Evolutionary conservation across 352 stramenopile species (phyloP).

Genomic region (Pythium volutum): DNA sequence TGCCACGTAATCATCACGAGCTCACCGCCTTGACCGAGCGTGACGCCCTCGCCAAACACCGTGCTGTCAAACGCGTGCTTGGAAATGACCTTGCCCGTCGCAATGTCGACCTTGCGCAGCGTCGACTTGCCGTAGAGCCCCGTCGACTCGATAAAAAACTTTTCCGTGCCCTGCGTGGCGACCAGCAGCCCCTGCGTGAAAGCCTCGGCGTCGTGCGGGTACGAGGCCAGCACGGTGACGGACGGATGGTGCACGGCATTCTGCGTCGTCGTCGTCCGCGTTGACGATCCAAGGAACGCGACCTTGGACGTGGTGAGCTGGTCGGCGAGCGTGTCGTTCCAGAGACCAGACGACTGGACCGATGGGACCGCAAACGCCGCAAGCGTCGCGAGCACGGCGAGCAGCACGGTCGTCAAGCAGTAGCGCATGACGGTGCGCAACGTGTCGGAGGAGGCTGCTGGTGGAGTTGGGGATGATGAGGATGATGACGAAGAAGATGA

Average conservation of each 20-base stretch:
- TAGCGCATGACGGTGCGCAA: slow-evolving; percentile 4
- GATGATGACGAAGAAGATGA: neutral
- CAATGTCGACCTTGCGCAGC: slow-evolving; percentile 84
- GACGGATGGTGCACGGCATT: slow-evolving; percentile 10
- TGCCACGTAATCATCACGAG: slow-evolving; percentile 93
- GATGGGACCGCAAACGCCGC: slow-evolving; percentile 6
- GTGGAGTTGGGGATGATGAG: neutral
- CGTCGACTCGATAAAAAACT: slow-evolving; percentile 92
- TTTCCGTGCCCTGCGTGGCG: slow-evolving; percentile 40
- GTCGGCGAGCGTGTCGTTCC: neutral
- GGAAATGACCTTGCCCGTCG: slow-evolving; percentile 74
- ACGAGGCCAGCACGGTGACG: slow-evolving; percentile 64
- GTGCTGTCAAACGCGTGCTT: slow-evolving; percentile 50
- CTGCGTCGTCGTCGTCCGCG: neutral
- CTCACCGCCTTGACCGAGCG: slow-evolving; percentile 57
- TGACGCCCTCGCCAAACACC: slow-evolving; percentile 92
- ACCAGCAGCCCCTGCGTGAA: slow-evolving; percentile 89
- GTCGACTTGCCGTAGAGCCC: slow-evolving; percentile 87
- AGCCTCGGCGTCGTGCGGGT: slow-evolving; percentile 73
- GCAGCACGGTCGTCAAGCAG: slow-evolving; percentile 11
- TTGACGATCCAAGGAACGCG: neutral
- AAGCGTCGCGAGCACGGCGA: slow-evolving; percentile 8
- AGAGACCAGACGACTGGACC: slow-evolving; percentile 2
- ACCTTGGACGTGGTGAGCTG: slow-evolving; percentile 12
- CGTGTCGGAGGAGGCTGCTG: neutral